Conservation (phyloP, 116 monocot genomes). For the Thalassia testudinum region DNA sequence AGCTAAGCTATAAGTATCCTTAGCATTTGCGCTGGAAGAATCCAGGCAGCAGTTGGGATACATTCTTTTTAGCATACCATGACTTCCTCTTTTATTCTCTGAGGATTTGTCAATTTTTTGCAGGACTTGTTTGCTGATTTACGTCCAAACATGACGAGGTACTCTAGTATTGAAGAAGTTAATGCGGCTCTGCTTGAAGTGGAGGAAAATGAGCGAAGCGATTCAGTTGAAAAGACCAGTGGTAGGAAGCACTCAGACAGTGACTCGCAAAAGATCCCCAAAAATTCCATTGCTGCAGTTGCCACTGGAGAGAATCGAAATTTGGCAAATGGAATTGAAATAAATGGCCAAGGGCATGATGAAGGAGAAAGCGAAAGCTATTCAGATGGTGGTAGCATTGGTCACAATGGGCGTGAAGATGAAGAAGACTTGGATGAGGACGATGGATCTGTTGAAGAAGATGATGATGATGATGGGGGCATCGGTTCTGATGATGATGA, state of each 20-base stretch:
- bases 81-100: no score
- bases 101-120: conserved; percentile 10
- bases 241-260: conserved; percentile 43
- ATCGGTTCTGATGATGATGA: conserved; percentile 79
- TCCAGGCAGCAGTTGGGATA: no score
- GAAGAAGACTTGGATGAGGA: conserved; percentile 69
- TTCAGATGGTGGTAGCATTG: conserved; percentile 69
- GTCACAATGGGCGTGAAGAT: conserved; percentile 46
- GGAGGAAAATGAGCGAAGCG: conserved; percentile 49
- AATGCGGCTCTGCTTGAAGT: conserved; percentile 56
- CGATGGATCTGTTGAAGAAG: conserved; percentile 56
- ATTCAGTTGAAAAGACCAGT: conserved; percentile 27
- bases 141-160: conserved; percentile 72
- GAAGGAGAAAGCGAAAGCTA: conserved; percentile 81
- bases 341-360: conserved; percentile 41
- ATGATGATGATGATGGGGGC: conserved; percentile 54
- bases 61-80: no score
- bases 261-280: conserved; percentile 32
- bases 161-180: conserved; percentile 69
- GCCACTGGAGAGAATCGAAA: conserved; percentile 34
- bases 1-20: no score
- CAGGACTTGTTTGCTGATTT: conserved; percentile 89
- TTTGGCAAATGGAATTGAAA: conserved; percentile 24
- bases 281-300: not conserved
- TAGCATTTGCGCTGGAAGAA: no score